A percentile compares a stretch with the other conserved stretches of the same genome.
Conservation (phyloP, 2,329 filamentous ascomycete species). For the Penicillium thymicola region DNA sequence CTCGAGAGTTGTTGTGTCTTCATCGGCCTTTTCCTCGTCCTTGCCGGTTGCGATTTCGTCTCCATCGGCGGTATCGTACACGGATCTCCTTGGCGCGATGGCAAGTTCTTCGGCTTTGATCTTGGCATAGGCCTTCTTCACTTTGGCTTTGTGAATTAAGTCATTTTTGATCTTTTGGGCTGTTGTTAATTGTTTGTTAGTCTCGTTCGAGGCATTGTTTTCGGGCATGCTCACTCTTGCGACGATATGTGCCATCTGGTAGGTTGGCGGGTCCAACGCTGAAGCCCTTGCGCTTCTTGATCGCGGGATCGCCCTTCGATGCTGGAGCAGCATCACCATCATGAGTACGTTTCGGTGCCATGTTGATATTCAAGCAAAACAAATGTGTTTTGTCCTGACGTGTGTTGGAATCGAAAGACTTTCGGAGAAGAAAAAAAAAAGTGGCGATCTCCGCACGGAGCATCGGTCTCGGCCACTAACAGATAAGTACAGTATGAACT, state of each 20-base stretch:
- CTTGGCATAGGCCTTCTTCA: slow-evolving; percentile 90
- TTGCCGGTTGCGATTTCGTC: slow-evolving; percentile 24
- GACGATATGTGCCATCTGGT: slow-evolving; percentile 81
- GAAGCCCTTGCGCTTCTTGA: slow-evolving; percentile 68
- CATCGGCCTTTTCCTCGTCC: slow-evolving; percentile 17
- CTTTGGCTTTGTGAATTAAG: slow-evolving; percentile 86
- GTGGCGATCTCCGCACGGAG: slow-evolving; percentile 19
- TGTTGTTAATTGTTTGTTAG: slow-evolving; percentile 34
- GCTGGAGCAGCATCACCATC: slow-evolving; percentile 41
- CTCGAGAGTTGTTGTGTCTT: slow-evolving; percentile 44
- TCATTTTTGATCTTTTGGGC: slow-evolving; percentile 86
- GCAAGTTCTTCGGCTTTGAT: slow-evolving; percentile 63
- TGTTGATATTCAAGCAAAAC: slow-evolving; percentile 30
- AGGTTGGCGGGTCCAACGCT: slow-evolving; percentile 84
- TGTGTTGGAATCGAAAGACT: slow-evolving; percentile 1
- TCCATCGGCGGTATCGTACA: slow-evolving; percentile 31
- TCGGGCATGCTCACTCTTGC: slow-evolving; percentile 58
- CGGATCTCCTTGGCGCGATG: slow-evolving; percentile 30
- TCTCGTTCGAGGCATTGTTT: not conserved
- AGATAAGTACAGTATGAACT: not conserved
- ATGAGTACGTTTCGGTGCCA: slow-evolving; percentile 59
- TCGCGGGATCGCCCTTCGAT: slow-evolving; percentile 33
- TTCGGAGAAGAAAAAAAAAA: slow-evolving; percentile 15
- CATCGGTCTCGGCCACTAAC: slow-evolving; percentile 1
- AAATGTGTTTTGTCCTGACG: not conserved